phyloP scores from a whole-genome alignment of 306 rosid species.

The Lathyrus aphaca region DNA sequence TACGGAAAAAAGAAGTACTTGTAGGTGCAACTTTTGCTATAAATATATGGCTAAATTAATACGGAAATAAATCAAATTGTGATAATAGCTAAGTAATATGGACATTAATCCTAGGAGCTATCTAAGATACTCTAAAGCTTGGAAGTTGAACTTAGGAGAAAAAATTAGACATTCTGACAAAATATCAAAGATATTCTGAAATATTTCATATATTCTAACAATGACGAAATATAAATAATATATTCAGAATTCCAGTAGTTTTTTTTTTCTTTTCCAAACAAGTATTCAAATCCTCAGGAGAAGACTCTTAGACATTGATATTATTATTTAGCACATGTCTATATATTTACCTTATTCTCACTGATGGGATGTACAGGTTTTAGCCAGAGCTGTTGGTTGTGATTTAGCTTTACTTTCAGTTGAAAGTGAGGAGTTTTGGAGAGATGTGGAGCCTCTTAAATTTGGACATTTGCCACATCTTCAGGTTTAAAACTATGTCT shows the following conservation, averaged over 20 bases:
- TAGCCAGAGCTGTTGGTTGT: conserved; percentile 91
- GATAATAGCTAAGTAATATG: background rate
- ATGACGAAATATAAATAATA: conserved; percentile 13
- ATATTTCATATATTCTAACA: background rate
- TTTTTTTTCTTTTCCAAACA: background rate
- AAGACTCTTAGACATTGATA: conserved; percentile 20
- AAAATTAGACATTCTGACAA: background rate
- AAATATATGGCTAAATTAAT: background rate
- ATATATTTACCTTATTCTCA: conserved; percentile 40
- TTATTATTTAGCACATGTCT: conserved; percentile 14
- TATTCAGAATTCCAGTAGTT: conserved; percentile 11
- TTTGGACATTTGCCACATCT: conserved; percentile 91
- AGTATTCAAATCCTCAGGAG: conserved; percentile 3
- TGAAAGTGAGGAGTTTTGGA: conserved; percentile 91
- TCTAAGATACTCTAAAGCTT: background rate
- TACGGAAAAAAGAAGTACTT: conserved; percentile 17
- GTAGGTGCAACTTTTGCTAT: background rate
- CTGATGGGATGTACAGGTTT: conserved; percentile 72
- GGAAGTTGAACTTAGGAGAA: background rate
- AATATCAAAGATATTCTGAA: background rate
- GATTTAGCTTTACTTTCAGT: conserved; percentile 98
- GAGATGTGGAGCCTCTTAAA: conserved; percentile 79
- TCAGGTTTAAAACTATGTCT: conserved; percentile 64
- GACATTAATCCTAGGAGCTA: background rate
- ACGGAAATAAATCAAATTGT: background rate